A percentile compares a stretch with the other conserved stretches of the same genome.
Conservation (phyloP, 805 yeast genomes). For the Cyberlindnera petersonii region DNA sequence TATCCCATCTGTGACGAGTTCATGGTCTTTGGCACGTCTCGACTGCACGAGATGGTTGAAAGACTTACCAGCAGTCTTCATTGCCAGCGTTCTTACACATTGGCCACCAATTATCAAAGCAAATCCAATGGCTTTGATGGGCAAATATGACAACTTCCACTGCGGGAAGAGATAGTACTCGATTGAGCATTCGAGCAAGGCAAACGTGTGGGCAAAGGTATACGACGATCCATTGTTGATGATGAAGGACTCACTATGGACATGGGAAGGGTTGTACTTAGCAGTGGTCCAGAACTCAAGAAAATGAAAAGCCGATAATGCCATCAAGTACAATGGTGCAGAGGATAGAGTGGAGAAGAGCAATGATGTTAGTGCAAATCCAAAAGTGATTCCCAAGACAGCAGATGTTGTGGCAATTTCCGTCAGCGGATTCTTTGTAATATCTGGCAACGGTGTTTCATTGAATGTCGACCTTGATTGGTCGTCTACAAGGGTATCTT, state of each 20-base stretch:
- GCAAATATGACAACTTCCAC: constrained; percentile 24
- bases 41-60: constrained; percentile 78
- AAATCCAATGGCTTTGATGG: constrained; percentile 43
- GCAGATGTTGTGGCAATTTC: constrained; percentile 43
- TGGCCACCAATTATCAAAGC: constrained; percentile 58
- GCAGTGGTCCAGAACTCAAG: constrained; percentile 83
- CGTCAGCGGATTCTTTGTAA: constrained; percentile 39
- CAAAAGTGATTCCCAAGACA: constrained; percentile 40
- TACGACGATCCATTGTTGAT: constrained; percentile 61
- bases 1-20: constrained; percentile 68
- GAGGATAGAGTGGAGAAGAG: constrained; percentile 30
- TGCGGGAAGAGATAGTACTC: constrained; percentile 41
- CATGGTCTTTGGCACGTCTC: constrained; percentile 50
- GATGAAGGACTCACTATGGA: constrained; percentile 66
- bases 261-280: constrained; percentile 59
- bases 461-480: too few species aligned
- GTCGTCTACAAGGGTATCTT: too few species aligned
- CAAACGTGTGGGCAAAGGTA: constrained; percentile 50
- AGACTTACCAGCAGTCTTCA: constrained; percentile 83
- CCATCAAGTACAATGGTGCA: constrained; percentile 45
- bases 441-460: constrained; percentile 27
- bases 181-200: constrained; percentile 46
- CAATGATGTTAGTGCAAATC: constrained; percentile 33
- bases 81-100: constrained; percentile 62
- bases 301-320: constrained; percentile 66